phyloP scores from a whole-genome alignment of 768 basidiomycete genomes.

The Mycena crocata region DNA sequence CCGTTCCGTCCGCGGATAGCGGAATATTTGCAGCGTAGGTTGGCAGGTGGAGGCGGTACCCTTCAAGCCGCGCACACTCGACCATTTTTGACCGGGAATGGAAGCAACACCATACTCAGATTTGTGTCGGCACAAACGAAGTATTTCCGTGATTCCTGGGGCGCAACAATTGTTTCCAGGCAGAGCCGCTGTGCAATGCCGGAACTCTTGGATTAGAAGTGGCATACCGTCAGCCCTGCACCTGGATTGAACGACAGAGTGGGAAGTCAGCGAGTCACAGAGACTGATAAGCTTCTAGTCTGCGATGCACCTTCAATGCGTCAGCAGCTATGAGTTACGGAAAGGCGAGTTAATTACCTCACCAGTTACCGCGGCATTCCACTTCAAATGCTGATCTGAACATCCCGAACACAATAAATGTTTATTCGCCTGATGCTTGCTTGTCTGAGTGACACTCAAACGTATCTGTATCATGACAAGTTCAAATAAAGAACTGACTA shows the following conservation, averaged over 20 bases:
- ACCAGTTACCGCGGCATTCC: not conserved
- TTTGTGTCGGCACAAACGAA: not conserved
- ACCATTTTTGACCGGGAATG: conserved; percentile 4
- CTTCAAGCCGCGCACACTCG: not conserved
- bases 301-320: not conserved
- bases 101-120: not conserved
- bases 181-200: no score
- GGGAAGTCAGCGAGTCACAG: not conserved
- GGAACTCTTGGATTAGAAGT: not conserved
- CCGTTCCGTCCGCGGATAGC: conserved; percentile 4
- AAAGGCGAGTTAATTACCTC: conserved; percentile 24
- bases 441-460: no score
- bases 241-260: not conserved
- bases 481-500: no score
- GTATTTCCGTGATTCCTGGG: no score
- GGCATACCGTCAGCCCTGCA: not conserved
- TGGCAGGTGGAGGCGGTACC: conserved; percentile 5
- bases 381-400: no score
- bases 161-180: no score
- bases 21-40: conserved; percentile 6
- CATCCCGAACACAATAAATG: not conserved
- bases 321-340: not conserved
- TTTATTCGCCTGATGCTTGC: not conserved
- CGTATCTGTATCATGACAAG: no score
- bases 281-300: conserved; percentile 10